Conservation (phyloP, 208 protist species). For the Acanthamoeba healyi region DNA sequence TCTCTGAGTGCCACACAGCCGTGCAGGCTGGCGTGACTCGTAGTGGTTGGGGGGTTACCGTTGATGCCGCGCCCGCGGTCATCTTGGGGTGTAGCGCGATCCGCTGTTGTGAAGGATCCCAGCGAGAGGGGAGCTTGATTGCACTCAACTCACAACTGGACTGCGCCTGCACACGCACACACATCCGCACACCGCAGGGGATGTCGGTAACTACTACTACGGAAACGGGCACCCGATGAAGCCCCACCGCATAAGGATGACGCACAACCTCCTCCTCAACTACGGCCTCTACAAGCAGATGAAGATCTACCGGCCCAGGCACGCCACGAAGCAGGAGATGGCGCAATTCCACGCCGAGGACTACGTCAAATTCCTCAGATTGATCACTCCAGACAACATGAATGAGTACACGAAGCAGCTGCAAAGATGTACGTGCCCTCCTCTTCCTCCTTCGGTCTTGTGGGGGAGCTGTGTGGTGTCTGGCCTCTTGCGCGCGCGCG, state of each 20-base stretch:
- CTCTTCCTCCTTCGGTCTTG: not conserved
- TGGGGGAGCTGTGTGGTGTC: not conserved
- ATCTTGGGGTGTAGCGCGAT: too few relatives aligned
- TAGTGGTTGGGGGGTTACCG: not conserved
- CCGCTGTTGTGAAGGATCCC: not conserved
- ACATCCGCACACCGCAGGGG: slow-evolving; percentile 40
- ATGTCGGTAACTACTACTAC: slow-evolving; percentile 91
- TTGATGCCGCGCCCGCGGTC: too few relatives aligned
- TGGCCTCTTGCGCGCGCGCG: too few relatives aligned
- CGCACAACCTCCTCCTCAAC: slow-evolving; percentile 90
- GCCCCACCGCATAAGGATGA: slow-evolving; percentile 91
- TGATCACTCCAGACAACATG: slow-evolving; percentile 89
- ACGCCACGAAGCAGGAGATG: slow-evolving; percentile 88
- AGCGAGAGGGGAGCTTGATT: not conserved
- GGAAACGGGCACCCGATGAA: slow-evolving; percentile 93
- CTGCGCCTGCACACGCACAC: too few relatives aligned
- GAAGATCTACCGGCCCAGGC: slow-evolving; percentile 86
- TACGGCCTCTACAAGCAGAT: slow-evolving; percentile 89
- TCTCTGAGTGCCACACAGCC: too few relatives aligned
- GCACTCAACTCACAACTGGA: not conserved
- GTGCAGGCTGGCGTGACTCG: not conserved
- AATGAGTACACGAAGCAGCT: slow-evolving; percentile 84
- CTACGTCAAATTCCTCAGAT: slow-evolving; percentile 92
- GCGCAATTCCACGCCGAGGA: slow-evolving; percentile 92
- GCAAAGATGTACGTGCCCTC: slow-evolving; percentile 80